Base-by-base conservation (phyloP, 2,329 filamentous ascomycete species). In the Talaromyces marneffei region DNA sequence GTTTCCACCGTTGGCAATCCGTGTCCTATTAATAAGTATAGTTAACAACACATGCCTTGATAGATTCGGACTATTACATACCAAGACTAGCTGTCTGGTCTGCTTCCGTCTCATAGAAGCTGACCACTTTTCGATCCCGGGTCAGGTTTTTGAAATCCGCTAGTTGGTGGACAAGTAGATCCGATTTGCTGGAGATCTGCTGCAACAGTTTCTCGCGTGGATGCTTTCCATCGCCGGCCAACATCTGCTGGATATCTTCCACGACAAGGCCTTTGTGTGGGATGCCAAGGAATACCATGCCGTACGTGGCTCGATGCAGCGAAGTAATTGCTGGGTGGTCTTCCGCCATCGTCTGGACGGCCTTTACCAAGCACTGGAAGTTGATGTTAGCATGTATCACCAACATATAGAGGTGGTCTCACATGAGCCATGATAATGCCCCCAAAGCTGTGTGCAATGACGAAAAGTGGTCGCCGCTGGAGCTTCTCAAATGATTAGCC, bases 391-490 rank as follows among this genome's bases (percentile, higher is more conserved):
- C 9, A 46, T 40, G 62, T 27, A 27, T 27, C 16, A 37, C 35
- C 39, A 29, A 42, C 18, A 37, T 42, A 14, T 18, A 27, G 27
- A 27, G 25, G 29, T 46, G 27, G 20, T 65, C 66, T 20, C 59
- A 69, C 67, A 50, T 69, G 64, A 39, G 67, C 68, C 50, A 71
- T n/a, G 7, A 71, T 65, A 37, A 71, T 65, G 3, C 69, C 69
- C 16, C 69, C 67, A 63, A 69, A 69, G 55, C 68, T 68, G 48
- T 72, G 67, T 7, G 65, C 61, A 33, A 68, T 65, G 46, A 69
- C 68, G 14, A 69, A 57, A 44, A 67, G 54, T 50, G 64, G 67
- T 59, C 70, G 62, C 55, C 66, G 57, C 64, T 65, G 56, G 23
- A 66, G 63, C 70, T 70, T 46, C 6, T 57, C 31, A 23, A 23